A percentile compares a stretch with the other conserved stretches of the same genome.
Conservation (phyloP, 2,329 filamentous ascomycete genomes). For the Capronia coronata region DNA sequence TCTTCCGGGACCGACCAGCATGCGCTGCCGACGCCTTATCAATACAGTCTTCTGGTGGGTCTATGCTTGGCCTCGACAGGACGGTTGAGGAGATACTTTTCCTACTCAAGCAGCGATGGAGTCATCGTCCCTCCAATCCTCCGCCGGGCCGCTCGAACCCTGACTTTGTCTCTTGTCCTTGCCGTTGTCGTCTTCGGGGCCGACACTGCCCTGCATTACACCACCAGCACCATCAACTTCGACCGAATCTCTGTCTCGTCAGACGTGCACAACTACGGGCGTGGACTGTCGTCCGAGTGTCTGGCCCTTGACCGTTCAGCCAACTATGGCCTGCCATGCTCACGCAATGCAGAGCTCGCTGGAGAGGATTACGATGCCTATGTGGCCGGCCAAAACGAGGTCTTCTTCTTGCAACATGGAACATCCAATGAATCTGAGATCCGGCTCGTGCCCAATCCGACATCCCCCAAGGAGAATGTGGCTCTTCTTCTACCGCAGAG, state of each 20-base stretch:
- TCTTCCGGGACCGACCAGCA: slow-evolving; percentile 12
- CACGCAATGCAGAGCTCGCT: slow-evolving; percentile 9
- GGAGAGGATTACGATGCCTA: slow-evolving; percentile 9
- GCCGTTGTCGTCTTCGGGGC: slow-evolving; percentile 20
- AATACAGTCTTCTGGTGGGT: slow-evolving; percentile 25
- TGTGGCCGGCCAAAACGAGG: slow-evolving; percentile 21
- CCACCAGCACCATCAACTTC: slow-evolving; percentile 21
- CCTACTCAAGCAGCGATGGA: slow-evolving; percentile 17
- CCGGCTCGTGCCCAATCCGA: slow-evolving; percentile 7
- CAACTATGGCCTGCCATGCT: slow-evolving; percentile 26
- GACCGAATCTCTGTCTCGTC: slow-evolving; percentile 11
- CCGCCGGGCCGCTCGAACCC: slow-evolving; percentile 15
- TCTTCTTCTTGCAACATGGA: slow-evolving; percentile 19
- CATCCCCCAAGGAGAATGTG: slow-evolving; percentile 8
- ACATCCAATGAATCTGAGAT: slow-evolving; percentile 20
- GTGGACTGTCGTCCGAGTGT: slow-evolving; percentile 20
- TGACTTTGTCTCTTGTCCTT: slow-evolving; percentile 18
- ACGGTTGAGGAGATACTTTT: slow-evolving; percentile 21
- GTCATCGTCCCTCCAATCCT: slow-evolving; percentile 19
- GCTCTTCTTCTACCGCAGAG: slow-evolving; percentile 21
- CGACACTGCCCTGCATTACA: slow-evolving; percentile 24
- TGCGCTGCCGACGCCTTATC: slow-evolving; percentile 25
- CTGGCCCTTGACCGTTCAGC: slow-evolving; percentile 19
- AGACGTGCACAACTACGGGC: slow-evolving; percentile 12
- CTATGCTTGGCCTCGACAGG: slow-evolving; percentile 24